phyloP scores from a whole-genome alignment of 2,329 filamentous ascomycete genomes.

The Diplocarpon mali region DNA sequence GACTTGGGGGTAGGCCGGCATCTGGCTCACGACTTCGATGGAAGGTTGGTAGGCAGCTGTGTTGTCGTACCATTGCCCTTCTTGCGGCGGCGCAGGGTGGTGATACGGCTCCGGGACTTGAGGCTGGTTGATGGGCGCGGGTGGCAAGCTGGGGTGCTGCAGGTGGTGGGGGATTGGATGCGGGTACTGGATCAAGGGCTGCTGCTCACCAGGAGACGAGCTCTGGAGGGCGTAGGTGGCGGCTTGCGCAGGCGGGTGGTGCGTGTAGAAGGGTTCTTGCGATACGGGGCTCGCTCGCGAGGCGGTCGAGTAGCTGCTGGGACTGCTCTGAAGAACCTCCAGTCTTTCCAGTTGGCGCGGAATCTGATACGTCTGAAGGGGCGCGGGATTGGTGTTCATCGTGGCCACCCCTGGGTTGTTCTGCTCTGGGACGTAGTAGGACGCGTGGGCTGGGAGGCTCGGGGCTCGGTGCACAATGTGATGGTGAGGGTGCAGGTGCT shows the following conservation, averaged over 20 bases:
- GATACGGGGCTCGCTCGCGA: conserved; percentile 43
- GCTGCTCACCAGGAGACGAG: conserved; percentile 36
- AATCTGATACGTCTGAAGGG: conserved; percentile 37
- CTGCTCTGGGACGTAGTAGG: conserved; percentile 47
- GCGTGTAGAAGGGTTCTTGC: conserved; percentile 46
- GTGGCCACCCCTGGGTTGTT: conserved; percentile 51
- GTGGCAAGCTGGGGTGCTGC: conserved; percentile 18
- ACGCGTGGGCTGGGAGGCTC: conserved; percentile 23
- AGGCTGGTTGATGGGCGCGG: conserved; percentile 23
- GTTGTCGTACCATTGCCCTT: conserved; percentile 41
- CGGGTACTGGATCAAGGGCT: conserved; percentile 30
- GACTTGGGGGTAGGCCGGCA: conserved; percentile 39
- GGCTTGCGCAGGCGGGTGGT: conserved; percentile 36
- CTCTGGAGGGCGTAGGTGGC: conserved; percentile 38
- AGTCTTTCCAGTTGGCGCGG: conserved; percentile 31
- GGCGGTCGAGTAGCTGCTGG: conserved; percentile 44
- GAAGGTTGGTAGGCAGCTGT: conserved; percentile 42
- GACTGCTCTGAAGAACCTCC: conserved; percentile 46
- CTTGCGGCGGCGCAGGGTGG: conserved; percentile 31
- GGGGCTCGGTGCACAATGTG: conserved; percentile 30
- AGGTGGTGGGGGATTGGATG: conserved; percentile 21
- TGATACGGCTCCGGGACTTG: conserved; percentile 30
- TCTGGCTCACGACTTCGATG: conserved; percentile 44
- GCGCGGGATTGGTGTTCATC: conserved; percentile 42
- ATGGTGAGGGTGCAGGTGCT: conserved; percentile 27